Conservation (phyloP, 345 rosid species). For the Brassica nigra region DNA sequence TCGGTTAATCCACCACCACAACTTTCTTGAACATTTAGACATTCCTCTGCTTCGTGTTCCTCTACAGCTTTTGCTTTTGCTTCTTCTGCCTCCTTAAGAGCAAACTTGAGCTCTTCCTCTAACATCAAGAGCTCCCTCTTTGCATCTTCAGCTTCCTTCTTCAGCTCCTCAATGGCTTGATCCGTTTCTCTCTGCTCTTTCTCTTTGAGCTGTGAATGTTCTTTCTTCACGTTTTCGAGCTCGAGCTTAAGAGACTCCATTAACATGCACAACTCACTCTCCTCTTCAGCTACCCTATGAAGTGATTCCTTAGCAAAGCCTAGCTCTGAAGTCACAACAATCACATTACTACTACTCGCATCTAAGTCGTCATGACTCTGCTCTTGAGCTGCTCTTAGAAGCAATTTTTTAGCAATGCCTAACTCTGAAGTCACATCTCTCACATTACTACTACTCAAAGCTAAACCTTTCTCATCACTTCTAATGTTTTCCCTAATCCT, state of each 20-base stretch:
- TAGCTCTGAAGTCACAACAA: slow-evolving; percentile 74
- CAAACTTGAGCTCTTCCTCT: slow-evolving; percentile 66
- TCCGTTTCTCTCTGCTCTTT: slow-evolving; percentile 66
- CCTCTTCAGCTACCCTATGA: slow-evolving; percentile 82
- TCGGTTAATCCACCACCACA: slow-evolving; percentile 50
- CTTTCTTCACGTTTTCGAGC: slow-evolving; percentile 75
- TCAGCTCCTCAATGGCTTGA: slow-evolving; percentile 57
- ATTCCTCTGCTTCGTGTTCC: slow-evolving; percentile 53
- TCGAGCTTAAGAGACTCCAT: slow-evolving; percentile 73
- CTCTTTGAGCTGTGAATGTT: slow-evolving; percentile 67
- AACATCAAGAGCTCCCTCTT: slow-evolving; percentile 44
- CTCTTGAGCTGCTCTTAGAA: slow-evolving; percentile 66
- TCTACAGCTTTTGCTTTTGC: slow-evolving; percentile 60
- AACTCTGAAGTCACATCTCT: slow-evolving; percentile 75
- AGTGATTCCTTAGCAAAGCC: slow-evolving; percentile 85
- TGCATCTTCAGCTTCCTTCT: slow-evolving; percentile 62
- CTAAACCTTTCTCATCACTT: slow-evolving; percentile 64
- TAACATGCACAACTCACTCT: slow-evolving; percentile 56
- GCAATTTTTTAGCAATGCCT: slow-evolving; percentile 71
- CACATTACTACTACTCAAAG: slow-evolving; percentile 47
- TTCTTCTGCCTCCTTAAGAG: slow-evolving; percentile 70
- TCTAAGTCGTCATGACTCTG: slow-evolving; percentile 41
- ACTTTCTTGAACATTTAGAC: slow-evolving; percentile 43
- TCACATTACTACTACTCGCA: slow-evolving; percentile 51
- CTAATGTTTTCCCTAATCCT: slow-evolving; percentile 49